phyloP scores from a whole-genome alignment of 345 rosid species.

The Moricandia arvensis region DNA sequence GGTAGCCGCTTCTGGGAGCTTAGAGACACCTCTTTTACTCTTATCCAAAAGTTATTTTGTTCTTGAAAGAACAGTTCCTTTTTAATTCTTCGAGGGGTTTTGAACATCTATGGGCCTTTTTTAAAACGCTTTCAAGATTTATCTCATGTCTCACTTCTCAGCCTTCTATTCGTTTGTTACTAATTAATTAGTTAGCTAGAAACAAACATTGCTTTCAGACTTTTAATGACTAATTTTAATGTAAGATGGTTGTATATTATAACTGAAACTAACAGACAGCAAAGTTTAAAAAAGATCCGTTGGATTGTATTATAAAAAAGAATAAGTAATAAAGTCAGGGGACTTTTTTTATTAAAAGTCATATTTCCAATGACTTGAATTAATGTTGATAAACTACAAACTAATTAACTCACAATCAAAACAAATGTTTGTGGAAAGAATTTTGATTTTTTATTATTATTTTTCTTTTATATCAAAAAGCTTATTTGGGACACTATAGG shows the following conservation, averaged over 20 bases:
- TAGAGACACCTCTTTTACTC: too few species aligned
- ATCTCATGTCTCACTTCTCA: too few species aligned
- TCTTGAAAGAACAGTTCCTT: too few species aligned
- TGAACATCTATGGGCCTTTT: too few species aligned
- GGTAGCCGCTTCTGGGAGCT: too few species aligned
- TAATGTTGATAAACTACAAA: slow-evolving; percentile 10
- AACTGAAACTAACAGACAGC: background rate
- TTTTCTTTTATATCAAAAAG: background rate
- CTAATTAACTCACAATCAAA: slow-evolving; percentile 24
- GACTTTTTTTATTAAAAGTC: background rate
- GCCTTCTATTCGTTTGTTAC: background rate
- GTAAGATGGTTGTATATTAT: background rate
- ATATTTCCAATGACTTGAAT: slow-evolving; percentile 10
- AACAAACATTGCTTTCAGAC: too few species aligned
- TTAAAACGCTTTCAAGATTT: too few species aligned
- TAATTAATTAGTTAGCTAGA: background rate
- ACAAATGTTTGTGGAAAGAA: slow-evolving; percentile 16
- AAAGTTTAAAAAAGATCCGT: too few species aligned
- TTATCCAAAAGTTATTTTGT: too few species aligned
- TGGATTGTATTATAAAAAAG: too few species aligned
- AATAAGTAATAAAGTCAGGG: background rate
- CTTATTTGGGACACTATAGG: slow-evolving; percentile 30
- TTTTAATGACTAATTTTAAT: background rate
- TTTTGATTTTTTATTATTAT: background rate
- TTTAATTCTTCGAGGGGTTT: too few species aligned